phyloP scores from a whole-genome alignment of 306 rosid species.

The Lagenaria siceraria region DNA sequence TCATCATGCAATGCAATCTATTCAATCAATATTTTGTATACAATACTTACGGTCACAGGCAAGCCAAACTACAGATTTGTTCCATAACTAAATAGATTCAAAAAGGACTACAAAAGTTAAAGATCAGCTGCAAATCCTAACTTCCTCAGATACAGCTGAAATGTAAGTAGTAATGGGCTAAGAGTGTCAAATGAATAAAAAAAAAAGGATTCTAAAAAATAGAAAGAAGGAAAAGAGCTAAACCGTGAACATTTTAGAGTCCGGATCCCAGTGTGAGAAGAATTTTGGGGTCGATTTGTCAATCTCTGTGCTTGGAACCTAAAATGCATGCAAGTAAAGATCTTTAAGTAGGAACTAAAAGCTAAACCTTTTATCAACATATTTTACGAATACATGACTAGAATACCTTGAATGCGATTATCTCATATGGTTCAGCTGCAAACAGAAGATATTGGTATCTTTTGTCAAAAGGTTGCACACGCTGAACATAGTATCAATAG shows the following conservation, averaged over 20 bases:
- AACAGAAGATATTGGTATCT: slow-evolving; percentile 71
- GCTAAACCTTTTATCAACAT: background rate
- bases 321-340: slow-evolving; percentile 9
- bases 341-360: background rate
- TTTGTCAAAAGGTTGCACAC: slow-evolving; percentile 74
- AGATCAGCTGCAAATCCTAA: background rate
- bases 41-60: background rate
- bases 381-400: background rate
- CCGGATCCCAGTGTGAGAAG: slow-evolving; percentile 98
- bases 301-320: slow-evolving; percentile 97
- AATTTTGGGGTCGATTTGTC: slow-evolving; percentile 86
- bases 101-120: background rate
- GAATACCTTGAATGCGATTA: slow-evolving; percentile 78
- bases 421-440: slow-evolving; percentile 96
- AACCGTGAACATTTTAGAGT: slow-evolving; percentile 94
- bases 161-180: background rate
- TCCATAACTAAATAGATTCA: background rate
- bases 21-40: background rate
- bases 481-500: slow-evolving; percentile 21
- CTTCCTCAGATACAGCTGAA: background rate
- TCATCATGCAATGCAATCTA: background rate
- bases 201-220: background rate
- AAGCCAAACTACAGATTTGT: background rate
- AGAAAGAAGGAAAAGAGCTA: slow-evolving; percentile 5
- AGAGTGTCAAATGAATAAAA: background rate